Evolutionary conservation across 371 early-diverging fungal species (phyloP).

Genomic region (Coemansia sp.): DNA sequence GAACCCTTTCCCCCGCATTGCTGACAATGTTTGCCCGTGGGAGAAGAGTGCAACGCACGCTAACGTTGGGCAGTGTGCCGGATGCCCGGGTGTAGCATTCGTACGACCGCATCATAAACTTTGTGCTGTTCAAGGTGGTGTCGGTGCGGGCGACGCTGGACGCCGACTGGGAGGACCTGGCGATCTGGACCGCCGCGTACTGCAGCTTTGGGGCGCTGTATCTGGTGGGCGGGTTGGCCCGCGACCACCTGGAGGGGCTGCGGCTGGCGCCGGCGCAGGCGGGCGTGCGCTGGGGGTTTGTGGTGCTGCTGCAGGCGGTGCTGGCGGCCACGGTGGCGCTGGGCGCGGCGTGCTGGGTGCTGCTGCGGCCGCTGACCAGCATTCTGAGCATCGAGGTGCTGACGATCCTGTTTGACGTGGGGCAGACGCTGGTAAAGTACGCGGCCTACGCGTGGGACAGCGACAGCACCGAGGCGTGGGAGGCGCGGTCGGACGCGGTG

Average conservation of each 20-base stretch:
- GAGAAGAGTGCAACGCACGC: too few species aligned
- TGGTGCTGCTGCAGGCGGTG: slow-evolving; percentile 26
- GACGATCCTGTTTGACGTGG: slow-evolving; percentile 46
- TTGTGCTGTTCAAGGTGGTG: slow-evolving; percentile 50
- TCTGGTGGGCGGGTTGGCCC: slow-evolving; percentile 42
- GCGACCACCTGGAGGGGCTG: slow-evolving; percentile 43
- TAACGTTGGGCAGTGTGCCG: too few species aligned
- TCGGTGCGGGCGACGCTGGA: slow-evolving; percentile 49
- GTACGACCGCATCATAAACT: slow-evolving; percentile 51
- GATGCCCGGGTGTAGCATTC: slow-evolving; percentile 37
- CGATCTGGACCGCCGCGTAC: slow-evolving; percentile 46
- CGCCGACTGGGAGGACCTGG: slow-evolving; percentile 50
- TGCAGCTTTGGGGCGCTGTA: slow-evolving; percentile 47
- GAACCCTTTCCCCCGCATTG: too few species aligned
- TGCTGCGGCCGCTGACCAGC: slow-evolving; percentile 37
- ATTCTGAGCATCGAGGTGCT: slow-evolving; percentile 47
- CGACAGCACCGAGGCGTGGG: slow-evolving; percentile 44
- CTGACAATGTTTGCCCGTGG: too few species aligned
- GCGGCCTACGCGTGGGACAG: slow-evolving; percentile 45
- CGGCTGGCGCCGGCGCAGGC: slow-evolving; percentile 44
- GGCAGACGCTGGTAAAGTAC: slow-evolving; percentile 46
- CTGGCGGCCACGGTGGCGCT: slow-evolving; percentile 17
- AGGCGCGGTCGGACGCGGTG: slow-evolving; percentile 44
- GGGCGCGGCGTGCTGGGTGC: slow-evolving; percentile 31
- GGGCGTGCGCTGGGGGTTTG: slow-evolving; percentile 46